Evolutionary conservation across 257 asterid species (phyloP).

Genomic region (Petunia axillaris): DNA sequence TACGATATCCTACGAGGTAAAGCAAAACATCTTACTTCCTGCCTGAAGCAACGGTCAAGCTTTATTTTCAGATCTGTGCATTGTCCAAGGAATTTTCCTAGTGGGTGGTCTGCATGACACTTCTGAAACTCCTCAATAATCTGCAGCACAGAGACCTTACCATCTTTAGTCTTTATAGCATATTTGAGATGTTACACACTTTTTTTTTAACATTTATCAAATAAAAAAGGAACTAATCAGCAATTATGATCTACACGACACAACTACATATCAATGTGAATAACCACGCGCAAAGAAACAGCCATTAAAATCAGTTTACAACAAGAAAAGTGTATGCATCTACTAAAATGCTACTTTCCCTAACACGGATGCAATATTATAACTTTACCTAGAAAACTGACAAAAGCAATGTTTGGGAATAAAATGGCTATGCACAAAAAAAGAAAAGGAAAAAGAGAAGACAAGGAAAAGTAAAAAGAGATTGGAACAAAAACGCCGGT

Average conservation of each 20-base stretch:
- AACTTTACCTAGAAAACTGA: not conserved
- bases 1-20: not conserved
- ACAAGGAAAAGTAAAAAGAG: no score
- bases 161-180: not conserved
- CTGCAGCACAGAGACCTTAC: constrained; percentile 35
- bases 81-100: constrained; percentile 72
- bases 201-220: not conserved
- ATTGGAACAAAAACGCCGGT: not conserved
- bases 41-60: constrained; percentile 72
- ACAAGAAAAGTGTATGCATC: not conserved
- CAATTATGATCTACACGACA: not conserved
- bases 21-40: constrained; percentile 56
- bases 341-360: not conserved
- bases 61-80: constrained; percentile 77
- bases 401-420: not conserved
- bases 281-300: constrained; percentile 6
- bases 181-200: not conserved
- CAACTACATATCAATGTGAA: not conserved
- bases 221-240: not conserved
- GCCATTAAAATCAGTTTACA: not conserved
- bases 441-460: no score
- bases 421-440: not conserved
- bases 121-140: constrained; percentile 72
- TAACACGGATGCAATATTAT: not conserved
- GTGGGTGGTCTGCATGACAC: constrained; percentile 76